phyloP scores from a whole-genome alignment of 495 filamentous ascomycete species.

The Massariosphaeria phaeospora region DNA sequence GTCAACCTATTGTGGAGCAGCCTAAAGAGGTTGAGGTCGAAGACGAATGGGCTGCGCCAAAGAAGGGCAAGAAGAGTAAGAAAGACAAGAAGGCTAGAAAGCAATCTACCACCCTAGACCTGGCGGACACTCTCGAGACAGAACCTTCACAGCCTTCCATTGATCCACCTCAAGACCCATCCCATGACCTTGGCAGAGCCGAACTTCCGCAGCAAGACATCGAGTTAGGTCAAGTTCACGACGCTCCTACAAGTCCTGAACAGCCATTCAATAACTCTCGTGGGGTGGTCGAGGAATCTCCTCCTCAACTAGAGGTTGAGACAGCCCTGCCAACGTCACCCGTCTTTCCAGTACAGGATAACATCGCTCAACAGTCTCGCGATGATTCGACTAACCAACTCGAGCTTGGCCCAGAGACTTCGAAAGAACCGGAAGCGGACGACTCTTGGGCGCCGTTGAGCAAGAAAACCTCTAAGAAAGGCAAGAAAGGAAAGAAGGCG shows the following conservation, averaged over 20 bases:
- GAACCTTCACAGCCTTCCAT: neutral
- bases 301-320: neutral
- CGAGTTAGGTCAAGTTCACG: neutral
- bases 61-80: conserved; percentile 31
- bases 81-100: conserved; percentile 30
- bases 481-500: conserved; percentile 31
- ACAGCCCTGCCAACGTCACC: neutral
- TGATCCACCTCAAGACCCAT: neutral
- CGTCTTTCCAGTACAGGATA: neutral
- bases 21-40: neutral
- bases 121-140: neutral
- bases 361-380: neutral
- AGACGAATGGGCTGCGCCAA: conserved; percentile 21
- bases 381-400: neutral
- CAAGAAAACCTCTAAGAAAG: conserved; percentile 26
- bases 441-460: conserved; percentile 3
- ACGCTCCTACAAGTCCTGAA: neutral
- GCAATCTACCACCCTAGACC: conserved; percentile 3
- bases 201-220: neutral
- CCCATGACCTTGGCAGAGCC: neutral
- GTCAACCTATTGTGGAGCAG: neutral
- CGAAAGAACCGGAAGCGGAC: neutral
- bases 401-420: neutral
- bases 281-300: neutral
- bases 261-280: neutral